Evolutionary conservation across 164 flowering plant species (phyloP), one percentile per base, ranked within the genome.

Genomic region (grape (Vitis vinifera)): DNA sequence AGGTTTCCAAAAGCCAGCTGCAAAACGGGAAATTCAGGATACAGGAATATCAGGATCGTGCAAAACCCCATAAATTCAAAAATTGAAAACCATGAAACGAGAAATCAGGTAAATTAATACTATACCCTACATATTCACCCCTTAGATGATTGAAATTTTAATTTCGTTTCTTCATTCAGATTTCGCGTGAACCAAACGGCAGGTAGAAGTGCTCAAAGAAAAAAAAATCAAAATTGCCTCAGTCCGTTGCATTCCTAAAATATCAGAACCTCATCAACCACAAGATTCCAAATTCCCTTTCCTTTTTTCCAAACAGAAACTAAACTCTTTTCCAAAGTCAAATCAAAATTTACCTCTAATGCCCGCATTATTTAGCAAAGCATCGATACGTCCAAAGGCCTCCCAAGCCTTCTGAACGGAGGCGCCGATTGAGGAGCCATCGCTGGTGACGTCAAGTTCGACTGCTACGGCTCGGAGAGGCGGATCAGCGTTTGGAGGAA

Each of bases 351-450:
- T 70, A 90, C 98, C 98, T 84, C 93, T 80, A 55, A 85, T 47
- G 10, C 97, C 97, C 0, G 97, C 98, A 57, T 88, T 88, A 60
- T 91, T 93, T 30, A 93, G 65, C 78, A 93, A 73, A 3, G 80
- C 90, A 71, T 93, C 92, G 59, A 93, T 84, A 12, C 79, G 72
- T 2, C 98, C 98, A 68, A 91, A 91, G 13, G 88, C 89, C 9
- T 80, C 85, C 97, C 97, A 93, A 23, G 93, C 98, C 67, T 62
- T 79, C 63, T 74, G 65, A 5, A 89, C 91, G 1, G 88, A 68
- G 9, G 67, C 75, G 10, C 85, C 80, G 44, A 93, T 84, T 47
- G 71, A 47, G 16, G 71, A 4, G 6, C 85, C 90, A 14, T 78
- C 77, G 29, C 86, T 85, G 14, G 62, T 65, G 47, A 93, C 79